Evolutionary conservation across 106 monocot genomes (phyloP), one percentile per base, ranked within the genome.

Genomic region (Phalaenopsis aphrodite): DNA sequence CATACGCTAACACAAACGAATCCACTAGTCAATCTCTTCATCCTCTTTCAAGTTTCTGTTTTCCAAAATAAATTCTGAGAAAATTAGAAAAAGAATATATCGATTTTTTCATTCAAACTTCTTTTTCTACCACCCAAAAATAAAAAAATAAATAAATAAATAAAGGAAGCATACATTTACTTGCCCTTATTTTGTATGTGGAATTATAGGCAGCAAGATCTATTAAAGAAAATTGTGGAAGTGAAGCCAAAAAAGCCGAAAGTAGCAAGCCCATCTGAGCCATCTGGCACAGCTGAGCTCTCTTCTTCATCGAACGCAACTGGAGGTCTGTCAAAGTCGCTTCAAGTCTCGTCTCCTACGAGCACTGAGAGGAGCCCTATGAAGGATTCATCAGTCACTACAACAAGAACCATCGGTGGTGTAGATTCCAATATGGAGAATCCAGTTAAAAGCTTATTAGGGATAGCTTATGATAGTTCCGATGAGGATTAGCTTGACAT

Each of bases 161-260:
- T n/a, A n/a, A 45, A 45, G 30, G 30, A 30, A 30, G 30, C 30
- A 30, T 45, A 45, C 0, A 4, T 4, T 45, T 6, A 45, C 43
- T 30, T 45, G 43, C 43, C 43, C 43, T 45, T 52, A 49, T 78
- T 78, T 19, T 55, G n/a, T 47, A 10, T 55, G 43, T 68, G 23
- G 1, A 72, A 83, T 43, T 52, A 21, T 80, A 98, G 98, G 88
- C 98, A 98, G 76, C 98, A 94, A 79, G 98, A 94, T 85, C 83
- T 98, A 19, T 81, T 98, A 77, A 97, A 86, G 89, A 97, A 94
- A 47, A 84, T 97, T 67, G 82, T 98, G 65, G 94, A 91, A 82
- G 90, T 98, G 72, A 94, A 84, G 79, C 98, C 92, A 21, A 98
- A 98, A 74, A 68, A 85, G 21, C 83, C 79, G 4, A 88, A 84